Conservation (phyloP, 139 green algal genomes). For the Gonium pectorale region DNA sequence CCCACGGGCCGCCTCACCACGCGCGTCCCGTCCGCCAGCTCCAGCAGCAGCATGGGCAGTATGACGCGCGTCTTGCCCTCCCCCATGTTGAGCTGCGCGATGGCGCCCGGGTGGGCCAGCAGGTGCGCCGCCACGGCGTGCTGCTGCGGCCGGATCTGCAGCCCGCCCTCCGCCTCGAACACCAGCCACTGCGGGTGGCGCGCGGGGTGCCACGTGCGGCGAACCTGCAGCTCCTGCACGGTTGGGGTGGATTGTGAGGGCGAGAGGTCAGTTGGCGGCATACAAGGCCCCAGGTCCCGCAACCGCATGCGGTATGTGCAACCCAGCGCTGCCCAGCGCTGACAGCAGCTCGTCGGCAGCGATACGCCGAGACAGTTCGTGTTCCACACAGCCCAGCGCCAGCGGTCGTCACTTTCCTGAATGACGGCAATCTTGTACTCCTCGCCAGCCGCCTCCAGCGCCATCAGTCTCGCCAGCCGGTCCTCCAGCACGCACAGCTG, state of each 20-base stretch:
- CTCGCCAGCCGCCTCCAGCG: conserved; percentile 21
- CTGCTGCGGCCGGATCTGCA: conserved; percentile 73
- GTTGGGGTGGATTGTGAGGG: too few relatives aligned
- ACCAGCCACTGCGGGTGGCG: conserved; percentile 66
- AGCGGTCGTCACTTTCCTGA: conserved; percentile 10
- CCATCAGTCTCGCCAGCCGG: conserved; percentile 50
- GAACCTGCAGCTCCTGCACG: conserved; percentile 64
- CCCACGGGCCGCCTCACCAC: too few relatives aligned
- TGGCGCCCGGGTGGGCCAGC: conserved; percentile 49
- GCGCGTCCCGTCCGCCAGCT: conserved; percentile 45
- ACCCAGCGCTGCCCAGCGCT: too few relatives aligned
- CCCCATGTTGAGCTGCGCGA: conserved; percentile 77
- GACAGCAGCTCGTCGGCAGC: too few relatives aligned
- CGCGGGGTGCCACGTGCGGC: conserved; percentile 51
- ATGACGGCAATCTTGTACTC: conserved; percentile 10
- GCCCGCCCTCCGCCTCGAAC: conserved; percentile 70
- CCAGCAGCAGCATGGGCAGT: conserved; percentile 71
- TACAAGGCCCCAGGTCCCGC: too few relatives aligned
- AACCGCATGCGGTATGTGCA: too few relatives aligned
- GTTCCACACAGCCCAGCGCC: too few relatives aligned
- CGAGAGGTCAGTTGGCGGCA: too few relatives aligned
- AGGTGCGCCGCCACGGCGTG: conserved; percentile 57
- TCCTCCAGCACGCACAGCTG: conserved; percentile 78
- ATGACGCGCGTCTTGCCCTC: conserved; percentile 81
- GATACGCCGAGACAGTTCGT: too few relatives aligned